Evolutionary conservation across 257 asterid species (phyloP).

Genomic region (Catharanthus roseus): DNA sequence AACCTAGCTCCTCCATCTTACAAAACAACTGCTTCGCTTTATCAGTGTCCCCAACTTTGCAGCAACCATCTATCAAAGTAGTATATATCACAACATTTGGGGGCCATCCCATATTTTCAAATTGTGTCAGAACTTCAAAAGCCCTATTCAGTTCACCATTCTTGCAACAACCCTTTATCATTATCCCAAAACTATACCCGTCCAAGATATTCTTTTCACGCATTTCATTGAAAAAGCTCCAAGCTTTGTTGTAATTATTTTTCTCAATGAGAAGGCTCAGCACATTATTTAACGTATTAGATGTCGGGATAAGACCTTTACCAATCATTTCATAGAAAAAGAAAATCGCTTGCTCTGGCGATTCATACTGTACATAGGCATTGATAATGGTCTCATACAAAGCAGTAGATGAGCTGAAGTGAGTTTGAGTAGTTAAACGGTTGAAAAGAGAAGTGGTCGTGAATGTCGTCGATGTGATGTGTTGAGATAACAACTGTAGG

Average conservation of each 20-base stretch:
- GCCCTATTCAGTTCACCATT: conserved; percentile 42
- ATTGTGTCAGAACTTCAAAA: conserved; percentile 35
- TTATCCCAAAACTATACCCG: conserved; percentile 60
- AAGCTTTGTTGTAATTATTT: conserved; percentile 30
- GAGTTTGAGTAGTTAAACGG: conserved; percentile 27
- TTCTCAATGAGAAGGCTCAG: conserved; percentile 36
- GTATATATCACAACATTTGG: conserved; percentile 69
- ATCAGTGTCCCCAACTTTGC: conserved; percentile 44
- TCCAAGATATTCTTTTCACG: conserved; percentile 35
- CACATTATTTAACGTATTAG: conserved; percentile 43
- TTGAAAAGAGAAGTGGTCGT: conserved; percentile 43
- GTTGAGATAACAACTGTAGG: conserved; percentile 45
- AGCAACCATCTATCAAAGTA: conserved; percentile 65
- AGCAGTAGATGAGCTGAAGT: conserved; percentile 20
- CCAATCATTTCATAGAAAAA: conserved; percentile 46
- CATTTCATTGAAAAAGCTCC: conserved; percentile 40
- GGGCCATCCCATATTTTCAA: conserved; percentile 37
- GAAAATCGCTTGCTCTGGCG: conserved; percentile 31
- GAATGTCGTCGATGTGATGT: conserved; percentile 41
- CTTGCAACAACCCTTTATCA: conserved; percentile 70
- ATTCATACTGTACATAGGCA: conserved; percentile 41
- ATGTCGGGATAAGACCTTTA: conserved; percentile 37
- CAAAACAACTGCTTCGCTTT: conserved; percentile 47
- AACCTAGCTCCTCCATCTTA: conserved; percentile 43
- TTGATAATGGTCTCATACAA: conserved; percentile 49